Base-by-base conservation (phyloP, 495 filamentous ascomycete species). In the Penicillium simplicissimum region DNA sequence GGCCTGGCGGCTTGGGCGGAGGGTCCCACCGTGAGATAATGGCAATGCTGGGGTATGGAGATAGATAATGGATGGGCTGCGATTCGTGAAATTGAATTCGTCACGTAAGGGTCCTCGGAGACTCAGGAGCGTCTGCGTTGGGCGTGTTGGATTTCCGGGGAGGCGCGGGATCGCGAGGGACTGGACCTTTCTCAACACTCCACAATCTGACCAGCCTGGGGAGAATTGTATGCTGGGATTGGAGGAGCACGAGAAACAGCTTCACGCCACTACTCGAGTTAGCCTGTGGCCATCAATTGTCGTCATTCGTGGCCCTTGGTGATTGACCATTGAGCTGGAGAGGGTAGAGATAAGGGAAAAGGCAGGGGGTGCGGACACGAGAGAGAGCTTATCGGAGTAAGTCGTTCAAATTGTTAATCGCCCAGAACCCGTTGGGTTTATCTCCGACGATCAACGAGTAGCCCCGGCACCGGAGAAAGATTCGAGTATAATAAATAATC, bases 81-180 rank as follows among this genome's bases (percentile, higher is more conserved):
- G 55, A 57, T 45, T 51, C 35, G 58, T 35, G 48, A 28, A 53
- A 53, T 53, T 34, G 57, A 60, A 52, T 57, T 47, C 28, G 62
- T 62, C 64, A 59, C 60, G 63, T 65, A 65, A 65, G 35, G 34
- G 58, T 52, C 21, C 43, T 28, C 33, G 17, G 43, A 52, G 56
- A 40, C 54, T 57, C 23, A n/a, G 61, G 52, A 51, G 57, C 0
- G 49, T 52, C 23, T 25, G 49, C 35, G 43, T 58, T 43, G 38
- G 52, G 23, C 19, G 36, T 49, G 56, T 48, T 33, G 36, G 47
- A 58, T 37, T 31, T 36, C 52, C 47, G 61, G 49, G 36, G 57
- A 33, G 25, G 53, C 47, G 47, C 28, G 31, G n/a, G 8, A 31
- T n/a, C 9, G 23, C 11, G 19, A n/a, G 48, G 48, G 23, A 31